phyloP scores from a whole-genome alignment of 129 eudicot genomes.

The Lactuca sativa region DNA sequence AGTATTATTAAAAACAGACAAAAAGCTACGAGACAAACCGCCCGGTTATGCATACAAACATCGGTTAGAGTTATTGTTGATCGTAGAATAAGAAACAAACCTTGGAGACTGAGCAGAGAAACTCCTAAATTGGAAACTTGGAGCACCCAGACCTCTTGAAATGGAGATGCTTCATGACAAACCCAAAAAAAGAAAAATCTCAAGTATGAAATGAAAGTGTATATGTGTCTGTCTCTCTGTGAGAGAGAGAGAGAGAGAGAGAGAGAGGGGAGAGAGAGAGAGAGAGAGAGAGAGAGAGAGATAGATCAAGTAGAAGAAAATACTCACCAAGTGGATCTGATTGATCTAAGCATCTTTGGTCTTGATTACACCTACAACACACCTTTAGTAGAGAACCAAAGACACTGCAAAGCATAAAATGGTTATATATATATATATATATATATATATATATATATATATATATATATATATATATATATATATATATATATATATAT shows the following conservation, averaged over 20 bases:
- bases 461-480: not conserved
- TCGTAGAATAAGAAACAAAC: slow-evolving; percentile 16
- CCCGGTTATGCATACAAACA: not conserved
- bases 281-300: not conserved
- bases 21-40: not conserved
- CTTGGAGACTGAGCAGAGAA: slow-evolving; percentile 32
- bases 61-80: not conserved
- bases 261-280: not conserved
- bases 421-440: not conserved
- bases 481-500: slow-evolving; percentile 3
- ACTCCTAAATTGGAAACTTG: slow-evolving; percentile 17
- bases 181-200: not conserved
- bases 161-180: slow-evolving; percentile 30
- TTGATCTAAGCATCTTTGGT: slow-evolving; percentile 37
- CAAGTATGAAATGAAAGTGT: not conserved
- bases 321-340: slow-evolving; percentile 33
- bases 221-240: not conserved
- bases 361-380: slow-evolving; percentile 9
- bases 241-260: not conserved
- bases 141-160: slow-evolving; percentile 32
- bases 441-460: not conserved
- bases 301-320: not conserved
- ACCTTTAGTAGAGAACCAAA: not conserved
- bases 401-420: not conserved
- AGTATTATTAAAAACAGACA: not conserved